A percentile compares a stretch with the other conserved stretches of the same genome.
These are phyloP conservation scores for Tetragonia tetragonoides DNA, from an alignment of 148 eudicot genomes.

Conservation along the genomic window DNA sequence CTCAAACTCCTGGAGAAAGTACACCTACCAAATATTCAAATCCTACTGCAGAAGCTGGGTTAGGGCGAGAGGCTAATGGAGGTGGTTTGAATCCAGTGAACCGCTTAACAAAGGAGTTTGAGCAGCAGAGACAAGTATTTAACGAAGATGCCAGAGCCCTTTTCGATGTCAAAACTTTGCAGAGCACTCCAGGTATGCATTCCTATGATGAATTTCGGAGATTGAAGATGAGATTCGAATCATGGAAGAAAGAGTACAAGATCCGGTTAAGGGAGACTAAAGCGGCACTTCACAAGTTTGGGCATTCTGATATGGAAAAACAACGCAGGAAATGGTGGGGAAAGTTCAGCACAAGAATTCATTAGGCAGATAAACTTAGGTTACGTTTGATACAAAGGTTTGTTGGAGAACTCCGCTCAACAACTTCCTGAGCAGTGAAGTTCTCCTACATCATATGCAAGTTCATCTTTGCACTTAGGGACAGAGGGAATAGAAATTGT, in stretches of 20 bases:
- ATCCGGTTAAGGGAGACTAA: slow-evolving; percentile 59
- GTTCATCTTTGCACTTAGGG: slow-evolving; percentile 7
- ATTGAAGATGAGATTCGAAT: slow-evolving; percentile 62
- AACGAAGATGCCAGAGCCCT: slow-evolving; percentile 69
- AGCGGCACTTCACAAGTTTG: slow-evolving; percentile 48
- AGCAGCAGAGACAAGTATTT: slow-evolving; percentile 50
- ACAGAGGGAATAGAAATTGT: slow-evolving; percentile 2
- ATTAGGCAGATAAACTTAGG: slow-evolving; percentile 8
- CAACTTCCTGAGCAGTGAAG: slow-evolving; percentile 18
- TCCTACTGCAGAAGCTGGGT: slow-evolving; percentile 32
- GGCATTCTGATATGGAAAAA: slow-evolving; percentile 44
- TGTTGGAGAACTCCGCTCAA: slow-evolving; percentile 16
- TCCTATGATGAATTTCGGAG: slow-evolving; percentile 64
- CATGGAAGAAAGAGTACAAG: slow-evolving; percentile 84
- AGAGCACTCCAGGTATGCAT: slow-evolving; percentile 31
- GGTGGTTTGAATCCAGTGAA: slow-evolving; percentile 36
- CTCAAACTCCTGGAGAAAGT: slow-evolving; percentile 54
- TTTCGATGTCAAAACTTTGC: slow-evolving; percentile 44
- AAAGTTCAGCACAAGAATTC: slow-evolving; percentile 39
- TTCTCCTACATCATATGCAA: slow-evolving; percentile 6
- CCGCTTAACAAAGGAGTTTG: slow-evolving; percentile 61
- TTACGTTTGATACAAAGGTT: not conserved
- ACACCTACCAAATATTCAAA: slow-evolving; percentile 43
- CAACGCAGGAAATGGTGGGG: slow-evolving; percentile 76
- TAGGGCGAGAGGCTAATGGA: slow-evolving; percentile 43